Conservation (phyloP, 805 yeast genomes). For the Kazachstania kunashirensis region DNA sequence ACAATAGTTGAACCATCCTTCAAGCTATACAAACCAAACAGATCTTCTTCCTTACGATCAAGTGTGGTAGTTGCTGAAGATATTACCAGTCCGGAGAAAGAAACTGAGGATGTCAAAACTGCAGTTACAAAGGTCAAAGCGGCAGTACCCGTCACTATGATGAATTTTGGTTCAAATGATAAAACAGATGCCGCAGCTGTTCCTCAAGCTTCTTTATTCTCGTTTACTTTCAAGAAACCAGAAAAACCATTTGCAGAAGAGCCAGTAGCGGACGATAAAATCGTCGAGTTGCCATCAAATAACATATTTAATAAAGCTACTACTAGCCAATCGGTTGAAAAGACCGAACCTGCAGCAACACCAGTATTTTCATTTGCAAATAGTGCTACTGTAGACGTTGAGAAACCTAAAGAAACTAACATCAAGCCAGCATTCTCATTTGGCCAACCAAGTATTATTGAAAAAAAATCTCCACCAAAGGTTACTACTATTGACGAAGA, state of each 20-base stretch:
- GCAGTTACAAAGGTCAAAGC: too few species aligned
- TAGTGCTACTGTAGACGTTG: too few species aligned
- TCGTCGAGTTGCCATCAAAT: background rate
- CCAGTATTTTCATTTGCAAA: too few species aligned
- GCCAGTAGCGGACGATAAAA: background rate
- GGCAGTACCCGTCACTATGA: too few species aligned
- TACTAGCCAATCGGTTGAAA: too few species aligned
- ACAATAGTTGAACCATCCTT: constrained; percentile 2
- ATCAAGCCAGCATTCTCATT: too few species aligned
- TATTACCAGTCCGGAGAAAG: background rate
- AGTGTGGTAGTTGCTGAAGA: constrained; percentile 22
- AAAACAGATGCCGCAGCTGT: background rate
- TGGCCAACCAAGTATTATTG: background rate
- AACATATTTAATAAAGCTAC: background rate
- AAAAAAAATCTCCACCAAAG: too few species aligned
- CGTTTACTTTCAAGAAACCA: background rate
- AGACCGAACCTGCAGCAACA: too few species aligned
- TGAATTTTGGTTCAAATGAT: too few species aligned
- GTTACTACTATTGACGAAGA: background rate
- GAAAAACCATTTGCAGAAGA: background rate
- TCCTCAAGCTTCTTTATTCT: constrained; percentile 7
- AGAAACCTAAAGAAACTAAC: too few species aligned
- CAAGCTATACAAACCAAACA: constrained; percentile 30
- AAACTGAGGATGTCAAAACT: background rate
- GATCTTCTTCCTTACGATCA: constrained; percentile 32